Evolutionary conservation across 2,329 filamentous ascomycete species (phyloP), one percentile per base, ranked within the genome.

Genomic region (Waltergamsia citrina): DNA sequence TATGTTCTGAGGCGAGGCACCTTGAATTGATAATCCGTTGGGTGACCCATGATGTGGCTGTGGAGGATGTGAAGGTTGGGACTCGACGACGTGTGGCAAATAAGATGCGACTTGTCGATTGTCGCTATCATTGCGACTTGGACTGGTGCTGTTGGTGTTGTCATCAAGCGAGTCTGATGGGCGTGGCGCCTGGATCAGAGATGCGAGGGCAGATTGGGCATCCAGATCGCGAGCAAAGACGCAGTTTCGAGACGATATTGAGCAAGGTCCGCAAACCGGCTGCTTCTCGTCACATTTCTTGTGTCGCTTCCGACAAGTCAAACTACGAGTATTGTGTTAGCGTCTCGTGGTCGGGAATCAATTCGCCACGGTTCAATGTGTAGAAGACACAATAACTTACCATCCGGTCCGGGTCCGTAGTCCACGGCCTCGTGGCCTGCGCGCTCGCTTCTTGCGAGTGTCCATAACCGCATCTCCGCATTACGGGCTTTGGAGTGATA

Each of bases 241-340:
- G 27, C 48, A 50, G 9, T 38, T 29, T 19, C 48, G 46, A 21
- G 34, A 41, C 21, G 46, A 44, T 18, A 45, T 38, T 19, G 34
- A 40, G 35, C 47, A 50, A 12, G 47, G 44, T 11, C 46, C 44
- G 31, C 47, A 50, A 14, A 45, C 33, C 3, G 46, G 44, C 25
- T 42, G 60, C 23, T 50, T 51, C 48, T 69, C 65, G 41, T 67
- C 65, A 44, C 66, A 70, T 49, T 70, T 71, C 45, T 68, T 64
- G 39, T 67, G 60, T 36, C 66, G 51, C 38, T 55, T 55, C 32
- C 62, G 59, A 43, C 63, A 67, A 11, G 59, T 63, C 29, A 62
- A 47, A 41, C 59, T 63, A 14, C 8, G 14, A 2, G 7, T 5
- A 29, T 20, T n/a, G 11, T 22, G 18, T 29, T 29, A 32, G 7